A percentile compares a stretch with the other conserved stretches of the same genome.
These are phyloP conservation scores for Diaporthe citrichinensis DNA, from an alignment of 2,329 filamentous ascomycete species.

Conservation along the genomic window DNA sequence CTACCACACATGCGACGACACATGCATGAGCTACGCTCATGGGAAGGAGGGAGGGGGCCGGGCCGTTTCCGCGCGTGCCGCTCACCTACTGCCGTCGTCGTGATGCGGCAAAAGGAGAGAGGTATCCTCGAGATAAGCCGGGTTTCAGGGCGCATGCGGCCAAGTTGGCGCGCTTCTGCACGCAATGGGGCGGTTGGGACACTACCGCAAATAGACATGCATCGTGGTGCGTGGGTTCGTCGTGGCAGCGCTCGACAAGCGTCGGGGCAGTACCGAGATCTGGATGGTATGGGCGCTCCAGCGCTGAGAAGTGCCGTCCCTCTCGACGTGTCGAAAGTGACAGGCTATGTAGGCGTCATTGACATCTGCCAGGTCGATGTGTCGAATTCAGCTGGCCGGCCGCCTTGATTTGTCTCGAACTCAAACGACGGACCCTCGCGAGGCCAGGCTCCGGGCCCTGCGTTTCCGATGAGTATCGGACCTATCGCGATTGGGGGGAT, in stretches of 20 bases:
- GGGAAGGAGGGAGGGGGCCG: background rate
- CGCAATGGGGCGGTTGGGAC: background rate
- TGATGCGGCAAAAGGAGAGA: background rate
- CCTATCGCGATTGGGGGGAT: background rate
- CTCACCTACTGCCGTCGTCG: background rate
- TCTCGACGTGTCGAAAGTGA: constrained; percentile 16
- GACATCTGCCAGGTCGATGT: background rate
- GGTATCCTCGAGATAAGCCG: background rate
- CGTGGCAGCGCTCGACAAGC: background rate
- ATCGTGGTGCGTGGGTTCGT: constrained; percentile 11
- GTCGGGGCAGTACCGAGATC: constrained; percentile 8
- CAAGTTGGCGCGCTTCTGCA: constrained; percentile 13
- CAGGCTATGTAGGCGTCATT: background rate
- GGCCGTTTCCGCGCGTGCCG: background rate
- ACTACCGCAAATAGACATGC: background rate
- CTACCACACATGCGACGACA: background rate
- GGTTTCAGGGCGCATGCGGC: background rate
- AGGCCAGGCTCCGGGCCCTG: background rate
- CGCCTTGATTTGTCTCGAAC: background rate
- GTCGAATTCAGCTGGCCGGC: background rate
- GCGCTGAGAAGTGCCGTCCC: background rate
- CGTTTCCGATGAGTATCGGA: background rate
- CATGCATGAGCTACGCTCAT: background rate
- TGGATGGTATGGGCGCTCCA: background rate
- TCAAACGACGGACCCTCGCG: background rate